phyloP scores from a whole-genome alignment of 2,329 filamentous ascomycete genomes.

The Hymenoscyphus repandus region DNA sequence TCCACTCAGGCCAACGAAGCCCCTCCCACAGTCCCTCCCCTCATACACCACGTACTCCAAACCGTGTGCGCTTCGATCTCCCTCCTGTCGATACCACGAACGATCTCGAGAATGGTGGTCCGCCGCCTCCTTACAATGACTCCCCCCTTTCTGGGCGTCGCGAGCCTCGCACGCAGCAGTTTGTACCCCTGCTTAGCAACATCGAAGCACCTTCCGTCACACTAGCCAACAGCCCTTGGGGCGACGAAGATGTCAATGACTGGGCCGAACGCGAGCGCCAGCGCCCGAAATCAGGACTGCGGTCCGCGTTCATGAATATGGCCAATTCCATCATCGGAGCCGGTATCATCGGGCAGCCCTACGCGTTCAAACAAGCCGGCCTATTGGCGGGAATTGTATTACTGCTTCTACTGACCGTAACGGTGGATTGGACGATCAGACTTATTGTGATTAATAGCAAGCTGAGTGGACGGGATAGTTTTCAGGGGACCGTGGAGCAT shows the following conservation, averaged over 20 bases:
- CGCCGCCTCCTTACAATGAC: constrained; percentile 40
- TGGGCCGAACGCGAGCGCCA: constrained; percentile 49
- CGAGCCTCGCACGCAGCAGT: constrained; percentile 23
- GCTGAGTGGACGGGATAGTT: constrained; percentile 86
- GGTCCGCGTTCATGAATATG: constrained; percentile 98
- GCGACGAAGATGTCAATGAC: constrained; percentile 38
- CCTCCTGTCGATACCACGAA: constrained; percentile 27
- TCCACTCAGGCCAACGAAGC: constrained; percentile 19
- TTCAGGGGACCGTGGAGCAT: constrained; percentile 91
- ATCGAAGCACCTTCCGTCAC: constrained; percentile 79
- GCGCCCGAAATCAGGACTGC: constrained; percentile 78
- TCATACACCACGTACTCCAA: constrained; percentile 29
- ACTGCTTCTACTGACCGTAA: constrained; percentile 71
- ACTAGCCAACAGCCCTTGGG: constrained; percentile 42
- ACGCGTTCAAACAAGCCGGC: constrained; percentile 91
- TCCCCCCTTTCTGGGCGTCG: constrained; percentile 26
- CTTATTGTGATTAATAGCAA: constrained; percentile 98
- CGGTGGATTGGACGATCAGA: constrained; percentile 95
- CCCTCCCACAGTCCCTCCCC: not conserved
- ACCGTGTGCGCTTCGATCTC: constrained; percentile 33
- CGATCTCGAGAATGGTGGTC: constrained; percentile 24
- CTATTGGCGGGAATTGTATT: constrained; percentile 74
- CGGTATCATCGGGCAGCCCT: constrained; percentile 78
- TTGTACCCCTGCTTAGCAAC: constrained; percentile 66
- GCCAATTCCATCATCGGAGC: constrained; percentile 93